Percentiles rank a stretch among this genome's conserved stretches.
These are phyloP conservation scores for Exophiala xenobiotica DNA, from an alignment of 2,329 filamentous ascomycete species.

Conservation along the genomic window DNA sequence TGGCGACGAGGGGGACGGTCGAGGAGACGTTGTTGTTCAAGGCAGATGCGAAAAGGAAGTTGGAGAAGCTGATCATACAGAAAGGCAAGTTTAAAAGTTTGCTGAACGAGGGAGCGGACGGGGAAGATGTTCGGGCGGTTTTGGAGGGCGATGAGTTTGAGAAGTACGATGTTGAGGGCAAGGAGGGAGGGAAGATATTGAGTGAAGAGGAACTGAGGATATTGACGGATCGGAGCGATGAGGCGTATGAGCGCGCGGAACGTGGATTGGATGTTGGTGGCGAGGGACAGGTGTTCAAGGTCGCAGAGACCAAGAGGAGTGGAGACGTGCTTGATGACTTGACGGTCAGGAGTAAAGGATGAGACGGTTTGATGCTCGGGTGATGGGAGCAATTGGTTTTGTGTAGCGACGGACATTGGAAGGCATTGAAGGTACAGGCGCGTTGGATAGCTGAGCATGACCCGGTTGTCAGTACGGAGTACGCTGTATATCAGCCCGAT, in stretches of 20 bases:
- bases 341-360: slow-evolving; percentile 21
- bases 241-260: slow-evolving; percentile 70
- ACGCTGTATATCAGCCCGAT: no score
- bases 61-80: slow-evolving; percentile 93
- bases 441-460: no score
- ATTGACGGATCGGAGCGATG: slow-evolving; percentile 71
- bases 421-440: no score
- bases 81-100: slow-evolving; percentile 81
- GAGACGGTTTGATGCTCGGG: no score
- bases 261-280: slow-evolving; percentile 72
- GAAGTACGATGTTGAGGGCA: slow-evolving; percentile 54
- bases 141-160: slow-evolving; percentile 58
- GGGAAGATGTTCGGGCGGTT: slow-evolving; percentile 24
- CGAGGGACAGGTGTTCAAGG: slow-evolving; percentile 59
- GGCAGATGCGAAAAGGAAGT: slow-evolving; percentile 83
- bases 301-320: slow-evolving; percentile 71
- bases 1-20: slow-evolving; percentile 89
- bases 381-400: no score
- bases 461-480: no score
- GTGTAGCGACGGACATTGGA: no score
- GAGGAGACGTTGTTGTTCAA: slow-evolving; percentile 84
- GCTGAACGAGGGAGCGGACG: slow-evolving; percentile 49
- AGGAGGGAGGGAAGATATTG: slow-evolving; percentile 54
- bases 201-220: slow-evolving; percentile 74
- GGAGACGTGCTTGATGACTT: slow-evolving; percentile 28